Conservation (phyloP, 1,284 basidiomycete species). For the Ustilago sp. region DNA sequence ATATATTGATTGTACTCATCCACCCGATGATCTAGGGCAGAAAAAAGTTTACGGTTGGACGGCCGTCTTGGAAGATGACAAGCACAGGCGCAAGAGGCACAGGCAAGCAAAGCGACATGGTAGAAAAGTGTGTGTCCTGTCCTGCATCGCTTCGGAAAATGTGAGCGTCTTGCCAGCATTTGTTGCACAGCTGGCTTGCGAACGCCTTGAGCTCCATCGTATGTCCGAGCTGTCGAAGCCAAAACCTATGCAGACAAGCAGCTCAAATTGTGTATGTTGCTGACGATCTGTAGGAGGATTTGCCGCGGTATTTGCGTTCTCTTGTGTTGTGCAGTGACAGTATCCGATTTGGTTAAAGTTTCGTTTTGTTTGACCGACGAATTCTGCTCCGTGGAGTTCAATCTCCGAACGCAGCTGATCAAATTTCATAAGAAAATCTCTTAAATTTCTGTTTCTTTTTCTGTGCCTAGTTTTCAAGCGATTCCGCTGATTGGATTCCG, state of each 20-base stretch:
- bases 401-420: not conserved
- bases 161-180: not conserved
- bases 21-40: not conserved
- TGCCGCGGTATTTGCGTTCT: not conserved
- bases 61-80: not conserved
- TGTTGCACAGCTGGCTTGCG: not conserved
- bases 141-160: constrained; percentile 4
- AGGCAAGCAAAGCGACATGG: not conserved
- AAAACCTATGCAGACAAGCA: not conserved
- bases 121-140: not conserved
- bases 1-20: constrained; percentile 11
- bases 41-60: not conserved
- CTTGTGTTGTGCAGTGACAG: not conserved
- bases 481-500: too few relatives aligned
- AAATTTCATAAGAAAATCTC: not conserved
- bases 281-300: not conserved
- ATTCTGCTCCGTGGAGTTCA: constrained; percentile 5
- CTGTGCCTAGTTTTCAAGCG: too few relatives aligned
- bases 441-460: too few relatives aligned
- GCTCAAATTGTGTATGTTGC: not conserved
- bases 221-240: constrained; percentile 4
- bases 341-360: constrained; percentile 1
- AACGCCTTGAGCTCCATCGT: not conserved
- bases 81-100: not conserved
- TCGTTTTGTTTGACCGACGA: not conserved